Percentiles rank a stretch among this genome's conserved stretches.
phyloP scores from a whole-genome alignment of 805 yeast species.

The Yamadazyma insecticola region DNA sequence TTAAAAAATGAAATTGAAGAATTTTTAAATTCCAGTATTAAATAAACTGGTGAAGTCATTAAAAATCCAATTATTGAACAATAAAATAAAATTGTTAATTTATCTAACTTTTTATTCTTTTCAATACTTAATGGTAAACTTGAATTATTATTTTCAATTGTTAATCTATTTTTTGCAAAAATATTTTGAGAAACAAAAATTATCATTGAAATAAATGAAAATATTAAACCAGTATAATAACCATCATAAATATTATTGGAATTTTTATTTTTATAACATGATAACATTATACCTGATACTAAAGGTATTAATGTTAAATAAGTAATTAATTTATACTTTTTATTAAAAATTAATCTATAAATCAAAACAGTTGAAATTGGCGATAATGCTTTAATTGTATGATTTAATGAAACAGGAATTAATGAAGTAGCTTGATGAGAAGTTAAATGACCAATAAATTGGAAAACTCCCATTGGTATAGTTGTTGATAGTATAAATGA shows the following conservation, averaged over 20 bases:
- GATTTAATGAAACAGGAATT: constrained; percentile 93
- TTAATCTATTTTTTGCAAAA: constrained; percentile 69
- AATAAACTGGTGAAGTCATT: constrained; percentile 63
- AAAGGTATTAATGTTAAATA: constrained; percentile 78
- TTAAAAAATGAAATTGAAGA: constrained; percentile 23
- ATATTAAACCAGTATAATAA: constrained; percentile 39
- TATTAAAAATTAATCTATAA: constrained; percentile 59
- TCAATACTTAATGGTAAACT: constrained; percentile 17
- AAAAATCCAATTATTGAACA: constrained; percentile 68
- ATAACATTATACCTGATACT: constrained; percentile 78
- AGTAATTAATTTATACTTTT: constrained; percentile 57
- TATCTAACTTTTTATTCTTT: constrained; percentile 49
- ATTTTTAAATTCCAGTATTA: constrained; percentile 46
- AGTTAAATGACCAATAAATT: constrained; percentile 86
- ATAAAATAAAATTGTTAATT: constrained; percentile 64
- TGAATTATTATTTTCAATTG: constrained; percentile 37
- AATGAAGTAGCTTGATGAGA: constrained; percentile 88
- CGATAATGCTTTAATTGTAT: constrained; percentile 87
- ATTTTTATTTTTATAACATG: constrained; percentile 35
- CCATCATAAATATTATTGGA: background rate
- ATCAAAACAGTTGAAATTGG: constrained; percentile 85
- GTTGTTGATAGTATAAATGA: constrained; percentile 55
- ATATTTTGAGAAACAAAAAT: constrained; percentile 77
- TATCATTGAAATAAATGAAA: constrained; percentile 53
- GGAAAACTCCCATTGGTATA: constrained; percentile 92